Evolutionary conservation across 176 grass and related monocot genomes (phyloP), one percentile per base, ranked within the genome.

Genomic region (Tillandsia leiboldiana): DNA sequence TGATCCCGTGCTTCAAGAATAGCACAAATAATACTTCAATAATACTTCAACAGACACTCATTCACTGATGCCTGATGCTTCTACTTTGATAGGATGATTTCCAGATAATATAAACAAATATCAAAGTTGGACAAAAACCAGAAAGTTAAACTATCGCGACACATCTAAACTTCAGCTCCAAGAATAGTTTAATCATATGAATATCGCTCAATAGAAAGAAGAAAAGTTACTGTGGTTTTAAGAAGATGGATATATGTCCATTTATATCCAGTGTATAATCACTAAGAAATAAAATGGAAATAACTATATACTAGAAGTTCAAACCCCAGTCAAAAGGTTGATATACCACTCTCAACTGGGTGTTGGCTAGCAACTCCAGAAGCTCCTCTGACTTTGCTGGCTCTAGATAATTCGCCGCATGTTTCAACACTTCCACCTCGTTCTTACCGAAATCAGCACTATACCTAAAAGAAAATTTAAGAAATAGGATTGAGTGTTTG

Each of bases 401-500:
- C 49, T 85, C 88, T 10, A 92, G 78, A 80, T 96, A 96, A 66
- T 96, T 96, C 18, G 86, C 86, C 9, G 88, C 88, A 71, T 96
- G 92, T 76, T 96, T 96, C 69, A 96, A 64, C 49, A 96, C 81
- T 71, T 92, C 92, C 1, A 49, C 75, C 79, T 96, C 92, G 49
- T 83, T 89, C 71, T 92, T 96, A 23, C 92, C 92, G 72, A 96
- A 96, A 73, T 96, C 92, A 26, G 70, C 29, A 69, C 74, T 92
- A 24, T 96, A 96, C 92, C 92, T 96, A 69, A 28, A 82, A 87
- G n/a, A 51, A 15, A 64, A 67, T 63, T 48, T 7, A 1, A 9
- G 11, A 27, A 66, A 42, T 0, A 66, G 14, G 42, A 66, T 2
- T 48, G 68, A 49, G 18, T 14, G 14, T 53, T 42, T 7, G 5